Evolutionary conservation across 31 red algal species (phyloP).

Genomic region (Asparagopsis taxiformis): DNA sequence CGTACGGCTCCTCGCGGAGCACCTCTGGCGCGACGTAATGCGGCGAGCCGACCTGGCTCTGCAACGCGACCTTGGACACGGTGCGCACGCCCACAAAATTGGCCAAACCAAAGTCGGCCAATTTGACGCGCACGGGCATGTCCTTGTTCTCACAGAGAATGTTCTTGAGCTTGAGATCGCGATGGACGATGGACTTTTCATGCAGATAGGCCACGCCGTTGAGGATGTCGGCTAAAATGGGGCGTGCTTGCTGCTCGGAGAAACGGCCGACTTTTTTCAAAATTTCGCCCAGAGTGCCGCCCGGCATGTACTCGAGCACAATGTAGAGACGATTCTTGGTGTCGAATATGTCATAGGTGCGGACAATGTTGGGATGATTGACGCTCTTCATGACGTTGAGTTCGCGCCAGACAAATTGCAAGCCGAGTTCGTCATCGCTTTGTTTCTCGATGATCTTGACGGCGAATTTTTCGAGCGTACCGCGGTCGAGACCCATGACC

Average conservation of each 20-base stretch:
- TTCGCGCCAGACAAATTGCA: constrained; percentile 76
- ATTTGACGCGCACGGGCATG: constrained; percentile 74
- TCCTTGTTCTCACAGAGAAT: constrained; percentile 75
- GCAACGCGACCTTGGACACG: constrained; percentile 57
- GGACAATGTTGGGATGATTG: constrained; percentile 83
- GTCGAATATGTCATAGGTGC: constrained; percentile 96
- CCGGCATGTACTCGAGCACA: constrained; percentile 79
- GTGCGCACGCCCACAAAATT: constrained; percentile 89
- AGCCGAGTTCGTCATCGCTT: constrained; percentile 60
- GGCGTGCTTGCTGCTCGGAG: constrained; percentile 57
- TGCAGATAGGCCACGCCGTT: constrained; percentile 91
- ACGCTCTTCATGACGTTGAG: constrained; percentile 85
- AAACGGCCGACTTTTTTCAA: constrained; percentile 76
- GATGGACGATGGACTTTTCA: constrained; percentile 73
- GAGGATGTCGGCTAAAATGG: constrained; percentile 77
- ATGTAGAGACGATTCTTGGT: constrained; percentile 83
- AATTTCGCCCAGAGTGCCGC: constrained; percentile 70
- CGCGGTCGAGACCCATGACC: constrained; percentile 77
- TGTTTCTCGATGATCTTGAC: constrained; percentile 92
- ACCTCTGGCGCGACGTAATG: constrained; percentile 94
- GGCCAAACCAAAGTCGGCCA: constrained; percentile 80
- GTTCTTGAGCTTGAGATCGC: constrained; percentile 74
- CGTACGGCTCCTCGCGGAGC: constrained; percentile 62
- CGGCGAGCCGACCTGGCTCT: constrained; percentile 86
- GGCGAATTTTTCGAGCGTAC: constrained; percentile 76